Evolutionary conservation across 495 filamentous ascomycete genomes (phyloP), one percentile per base, ranked within the genome.

Genomic region (Immersiella caudata): DNA sequence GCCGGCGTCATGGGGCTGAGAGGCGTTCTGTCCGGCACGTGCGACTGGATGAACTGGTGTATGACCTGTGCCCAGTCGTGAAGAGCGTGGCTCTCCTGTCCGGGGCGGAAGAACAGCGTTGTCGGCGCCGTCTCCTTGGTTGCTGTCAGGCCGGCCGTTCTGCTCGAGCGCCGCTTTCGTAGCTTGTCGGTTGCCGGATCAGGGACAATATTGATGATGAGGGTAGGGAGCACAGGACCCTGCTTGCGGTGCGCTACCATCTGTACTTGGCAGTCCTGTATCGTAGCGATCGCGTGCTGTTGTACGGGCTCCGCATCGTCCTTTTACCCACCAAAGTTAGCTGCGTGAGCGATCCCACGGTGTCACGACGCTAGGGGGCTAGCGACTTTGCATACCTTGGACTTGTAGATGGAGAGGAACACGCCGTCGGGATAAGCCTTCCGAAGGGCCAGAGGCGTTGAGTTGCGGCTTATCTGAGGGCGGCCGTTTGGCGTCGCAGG

Each of bases 401-500:
- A 74, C 71, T 87, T 87, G 75, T 85, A 86, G 50, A 86, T 77
- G 25, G 85, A 82, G 57, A 87, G 72, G 62, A 75, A 85, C n/a
- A 84, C 71, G 61, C 73, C 70, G 46, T 83, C 78, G 20, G 74
- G 56, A 1, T 66, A 60, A 20, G 64, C 27, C 55, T 69, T 81
- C 21, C 71, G n/a, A 55, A 74, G 70, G 8, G 72, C 72, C 61
- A 68, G 72, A 16, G 71, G 63, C 2, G 74, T 70, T 24, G 73
- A 77, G 59, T 61, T 68, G 20, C 75, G 67, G 60, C 69, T 72
- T 26, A 70, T 46, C 35, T 66, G 70, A 8, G 76, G 64, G 21
- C 79, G 76, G 49, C 63, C 67, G 67, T 62, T 70, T 16, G 72
- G 68, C 25, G 73, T 35, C 3, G 54, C 21, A n/a, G 66, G 68